Percentiles rank a stretch among this genome's conserved stretches.
phyloP scores from a whole-genome alignment of 139 green algal genomes.

The Asterochloris erici region DNA sequence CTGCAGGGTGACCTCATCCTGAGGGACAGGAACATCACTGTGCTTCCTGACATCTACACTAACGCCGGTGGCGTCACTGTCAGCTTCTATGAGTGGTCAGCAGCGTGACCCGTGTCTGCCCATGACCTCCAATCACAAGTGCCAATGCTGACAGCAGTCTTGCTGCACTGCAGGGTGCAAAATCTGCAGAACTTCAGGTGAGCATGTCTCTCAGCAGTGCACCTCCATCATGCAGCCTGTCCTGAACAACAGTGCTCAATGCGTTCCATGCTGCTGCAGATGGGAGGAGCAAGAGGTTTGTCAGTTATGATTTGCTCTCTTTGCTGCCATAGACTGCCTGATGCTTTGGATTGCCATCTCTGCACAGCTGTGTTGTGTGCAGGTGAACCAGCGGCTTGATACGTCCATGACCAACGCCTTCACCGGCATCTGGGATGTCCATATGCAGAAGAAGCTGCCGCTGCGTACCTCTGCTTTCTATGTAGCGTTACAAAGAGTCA shows the following conservation, averaged over 20 bases:
- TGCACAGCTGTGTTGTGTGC: too few relatives aligned
- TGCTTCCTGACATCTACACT: constrained; percentile 76
- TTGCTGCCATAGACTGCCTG: too few relatives aligned
- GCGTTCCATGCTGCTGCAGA: constrained; percentile 44
- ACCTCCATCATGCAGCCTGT: not conserved
- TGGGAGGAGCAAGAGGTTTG: constrained; percentile 72
- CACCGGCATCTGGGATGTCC: constrained; percentile 31
- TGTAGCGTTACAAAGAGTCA: constrained; percentile 78
- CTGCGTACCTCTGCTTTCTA: constrained; percentile 83
- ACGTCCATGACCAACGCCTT: constrained; percentile 30
- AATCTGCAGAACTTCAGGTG: constrained; percentile 39
- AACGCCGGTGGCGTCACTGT: constrained; percentile 51
- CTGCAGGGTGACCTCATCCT: constrained; percentile 67
- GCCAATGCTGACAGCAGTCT: constrained; percentile 15
- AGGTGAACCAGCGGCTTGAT: constrained; percentile 43
- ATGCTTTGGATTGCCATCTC: too few relatives aligned
- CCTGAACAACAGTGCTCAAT: not conserved
- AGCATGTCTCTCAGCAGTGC: not conserved
- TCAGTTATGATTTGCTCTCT: too few relatives aligned
- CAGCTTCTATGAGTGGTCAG: constrained; percentile 40
- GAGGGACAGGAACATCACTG: constrained; percentile 55
- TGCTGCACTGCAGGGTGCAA: constrained; percentile 19
- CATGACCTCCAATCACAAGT: constrained; percentile 16
- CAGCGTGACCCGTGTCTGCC: not conserved
- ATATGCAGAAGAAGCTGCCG: constrained; percentile 53